Percentiles rank a stretch among this genome's conserved stretches.
phyloP scores from a whole-genome alignment of 1,139 yeast species.

The Kodamaea plutei region DNA sequence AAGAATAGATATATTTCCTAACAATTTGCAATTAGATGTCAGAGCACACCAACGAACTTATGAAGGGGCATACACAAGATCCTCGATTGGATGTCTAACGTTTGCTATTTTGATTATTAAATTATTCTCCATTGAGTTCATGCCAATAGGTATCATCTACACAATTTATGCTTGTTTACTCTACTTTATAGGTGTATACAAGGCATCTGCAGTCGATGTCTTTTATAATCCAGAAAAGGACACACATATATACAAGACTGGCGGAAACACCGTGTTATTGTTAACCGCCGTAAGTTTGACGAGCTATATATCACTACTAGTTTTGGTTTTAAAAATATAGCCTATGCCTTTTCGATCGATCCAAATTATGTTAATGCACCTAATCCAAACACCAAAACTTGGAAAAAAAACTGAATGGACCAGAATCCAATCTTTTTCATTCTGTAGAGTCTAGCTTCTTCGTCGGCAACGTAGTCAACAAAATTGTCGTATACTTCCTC shows the following conservation, averaged over 20 bases:
- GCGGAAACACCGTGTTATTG: conserved; percentile 47
- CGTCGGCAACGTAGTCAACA: conserved; percentile 84
- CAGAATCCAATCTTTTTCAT: conserved; percentile 87
- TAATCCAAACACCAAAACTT: conserved; percentile 73
- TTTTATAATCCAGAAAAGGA: conserved; percentile 42
- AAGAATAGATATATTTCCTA: conserved; percentile 31
- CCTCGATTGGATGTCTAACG: conserved; percentile 47
- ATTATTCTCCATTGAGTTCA: conserved; percentile 49
- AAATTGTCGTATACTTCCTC: conserved; percentile 89
- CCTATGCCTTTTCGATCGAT: background rate
- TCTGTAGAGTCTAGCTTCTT: conserved; percentile 67
- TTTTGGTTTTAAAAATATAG: conserved; percentile 37
- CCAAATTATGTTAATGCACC: conserved; percentile 43
- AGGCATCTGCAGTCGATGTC: conserved; percentile 43
- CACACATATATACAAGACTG: conserved; percentile 42
- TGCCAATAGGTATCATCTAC: conserved; percentile 51
- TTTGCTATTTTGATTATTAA: conserved; percentile 47
- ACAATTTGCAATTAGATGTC: conserved; percentile 44
- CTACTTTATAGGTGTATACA: conserved; percentile 44
- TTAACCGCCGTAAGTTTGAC: conserved; percentile 40
- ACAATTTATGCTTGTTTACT: conserved; percentile 49
- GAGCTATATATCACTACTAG: conserved; percentile 44
- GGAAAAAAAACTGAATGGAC: conserved; percentile 83
- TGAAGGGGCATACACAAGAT: conserved; percentile 57
- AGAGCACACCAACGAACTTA: conserved; percentile 61